Evolutionary conservation across 164 flowering plant genomes (phyloP).

Genomic region (Echeveria elegans): DNA sequence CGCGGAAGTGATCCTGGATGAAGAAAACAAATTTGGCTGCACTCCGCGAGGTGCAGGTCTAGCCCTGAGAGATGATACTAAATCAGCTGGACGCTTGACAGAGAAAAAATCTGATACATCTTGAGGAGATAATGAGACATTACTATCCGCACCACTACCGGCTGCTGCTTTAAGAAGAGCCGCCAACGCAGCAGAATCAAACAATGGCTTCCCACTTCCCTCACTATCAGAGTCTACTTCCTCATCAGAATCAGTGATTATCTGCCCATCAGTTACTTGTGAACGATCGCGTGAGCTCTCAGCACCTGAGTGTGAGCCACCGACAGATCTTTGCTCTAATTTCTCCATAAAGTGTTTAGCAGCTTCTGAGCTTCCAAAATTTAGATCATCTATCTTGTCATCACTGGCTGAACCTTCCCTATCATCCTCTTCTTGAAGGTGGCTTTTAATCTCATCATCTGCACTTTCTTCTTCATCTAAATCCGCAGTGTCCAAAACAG

Average conservation of each 20-base stretch:
- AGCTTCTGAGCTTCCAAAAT: slow-evolving; percentile 52
- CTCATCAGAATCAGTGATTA: slow-evolving; percentile 82
- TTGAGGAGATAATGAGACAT: slow-evolving; percentile 46
- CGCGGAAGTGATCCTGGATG: slow-evolving; percentile 22
- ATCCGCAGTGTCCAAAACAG: not conserved
- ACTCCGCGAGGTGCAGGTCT: slow-evolving; percentile 59
- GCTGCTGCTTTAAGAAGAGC: slow-evolving; percentile 88
- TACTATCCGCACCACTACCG: slow-evolving; percentile 37
- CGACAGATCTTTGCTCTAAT: slow-evolving; percentile 39
- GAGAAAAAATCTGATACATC: slow-evolving; percentile 81
- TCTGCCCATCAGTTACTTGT: slow-evolving; percentile 62
- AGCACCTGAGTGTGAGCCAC: slow-evolving; percentile 15
- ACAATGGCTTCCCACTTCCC: slow-evolving; percentile 59
- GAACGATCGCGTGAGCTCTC: slow-evolving; percentile 36
- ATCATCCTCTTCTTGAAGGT: slow-evolving; percentile 6
- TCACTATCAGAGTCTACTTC: slow-evolving; percentile 69
- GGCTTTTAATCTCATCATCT: not conserved
- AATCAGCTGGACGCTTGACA: slow-evolving; percentile 82
- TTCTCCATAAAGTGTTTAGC: slow-evolving; percentile 64
- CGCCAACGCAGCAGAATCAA: slow-evolving; percentile 87
- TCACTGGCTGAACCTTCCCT: slow-evolving; percentile 42
- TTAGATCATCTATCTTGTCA: slow-evolving; percentile 37
- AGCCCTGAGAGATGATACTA: slow-evolving; percentile 60
- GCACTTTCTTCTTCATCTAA: not conserved
- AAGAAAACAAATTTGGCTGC: slow-evolving; percentile 35